Evolutionary conservation across 208 protist genomes (phyloP), one percentile per base, ranked within the genome.

Genomic region (Acanthamoeba sp.): DNA sequence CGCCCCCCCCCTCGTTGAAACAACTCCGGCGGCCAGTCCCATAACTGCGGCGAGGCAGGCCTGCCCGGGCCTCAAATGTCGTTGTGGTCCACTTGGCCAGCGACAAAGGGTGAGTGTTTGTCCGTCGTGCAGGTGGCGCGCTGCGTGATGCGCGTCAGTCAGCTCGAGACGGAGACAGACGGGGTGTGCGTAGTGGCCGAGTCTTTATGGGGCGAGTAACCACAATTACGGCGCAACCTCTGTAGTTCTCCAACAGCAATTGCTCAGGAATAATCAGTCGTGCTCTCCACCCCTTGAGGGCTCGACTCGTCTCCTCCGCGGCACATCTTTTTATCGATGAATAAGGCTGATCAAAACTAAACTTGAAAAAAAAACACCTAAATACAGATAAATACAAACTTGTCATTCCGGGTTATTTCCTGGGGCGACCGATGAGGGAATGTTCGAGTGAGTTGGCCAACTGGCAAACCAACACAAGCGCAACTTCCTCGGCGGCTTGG

Each of bases 171-270:
- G 76, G 76, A 84, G 76, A 24, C 29, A 84, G 76, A 84, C 76
- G 76, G 76, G 76, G 76, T 52, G 38, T 34, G 76, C 76, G 76
- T 84, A 84, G 76, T 84, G 76, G 76, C 76, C 42, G 36, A 84
- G 76, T 84, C 76, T 84, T 84, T 84, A 84, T 84, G 76, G 76
- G 76, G 76, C 76, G 29, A 84, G 76, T 27, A 84, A 55, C 76
- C 76, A 84, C 76, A 22, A 27, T 84, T 36, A 45, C 24, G 76
- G 10, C 40, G 20, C 24, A 55, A 52, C 76, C 76, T 84, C 76
- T 84, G 76, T 84, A 84, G 29, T 18, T 84, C 76, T 84, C 76
- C 76, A 18, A 84, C 14, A 84, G 76, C n/a, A 20, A 84, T 27
- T 57, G 76, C 18, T n/a, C 76, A 84, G 76, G 76, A 84, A 84